Percentiles rank a stretch among this genome's conserved stretches.
Evolutionary conservation across 2,329 filamentous ascomycete species (phyloP).

Genomic region (Passalora sequoiae): DNA sequence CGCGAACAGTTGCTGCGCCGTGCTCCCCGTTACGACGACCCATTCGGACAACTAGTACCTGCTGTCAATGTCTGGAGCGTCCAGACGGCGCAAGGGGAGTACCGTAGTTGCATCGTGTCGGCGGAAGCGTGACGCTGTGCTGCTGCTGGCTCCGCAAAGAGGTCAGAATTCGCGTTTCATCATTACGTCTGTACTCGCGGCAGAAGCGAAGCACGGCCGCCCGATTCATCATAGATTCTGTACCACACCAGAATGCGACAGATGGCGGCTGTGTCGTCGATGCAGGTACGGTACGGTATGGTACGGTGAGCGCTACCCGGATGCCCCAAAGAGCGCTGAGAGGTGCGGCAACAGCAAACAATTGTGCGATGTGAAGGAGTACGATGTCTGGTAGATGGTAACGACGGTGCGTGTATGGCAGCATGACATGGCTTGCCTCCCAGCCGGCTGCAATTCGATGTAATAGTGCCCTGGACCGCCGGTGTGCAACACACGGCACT

Average conservation of each 20-base stretch:
- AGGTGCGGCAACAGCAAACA: slow-evolving; percentile 23
- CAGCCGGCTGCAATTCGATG: slow-evolving; percentile 13
- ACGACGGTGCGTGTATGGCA: slow-evolving; percentile 12
- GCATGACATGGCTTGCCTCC: slow-evolving; percentile 15
- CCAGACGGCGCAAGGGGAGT: slow-evolving; percentile 19
- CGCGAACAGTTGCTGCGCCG: slow-evolving; percentile 5
- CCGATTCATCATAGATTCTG: slow-evolving; percentile 10
- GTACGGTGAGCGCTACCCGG: too few species aligned
- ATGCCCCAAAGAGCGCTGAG: slow-evolving; percentile 12
- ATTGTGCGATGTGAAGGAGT: slow-evolving; percentile 16
- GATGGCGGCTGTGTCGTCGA: slow-evolving; percentile 16
- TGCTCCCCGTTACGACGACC: slow-evolving; percentile 18
- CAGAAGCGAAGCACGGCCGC: slow-evolving; percentile 14
- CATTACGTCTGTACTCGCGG: slow-evolving; percentile 17
- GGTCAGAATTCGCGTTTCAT: slow-evolving; percentile 20
- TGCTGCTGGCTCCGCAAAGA: slow-evolving; percentile 15
- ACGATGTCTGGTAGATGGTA: slow-evolving; percentile 9
- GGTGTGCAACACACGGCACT: slow-evolving; percentile 5
- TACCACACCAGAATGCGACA: slow-evolving; percentile 13
- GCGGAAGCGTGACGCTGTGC: slow-evolving; percentile 17
- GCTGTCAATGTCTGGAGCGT: slow-evolving; percentile 10
- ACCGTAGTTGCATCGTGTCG: slow-evolving; percentile 1
- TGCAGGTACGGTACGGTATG: slow-evolving; percentile 13
- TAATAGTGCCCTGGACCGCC: slow-evolving; percentile 7
- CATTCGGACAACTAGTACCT: slow-evolving; percentile 16